Conservation (phyloP, 116 monocot species). For the Zostera marina region DNA sequence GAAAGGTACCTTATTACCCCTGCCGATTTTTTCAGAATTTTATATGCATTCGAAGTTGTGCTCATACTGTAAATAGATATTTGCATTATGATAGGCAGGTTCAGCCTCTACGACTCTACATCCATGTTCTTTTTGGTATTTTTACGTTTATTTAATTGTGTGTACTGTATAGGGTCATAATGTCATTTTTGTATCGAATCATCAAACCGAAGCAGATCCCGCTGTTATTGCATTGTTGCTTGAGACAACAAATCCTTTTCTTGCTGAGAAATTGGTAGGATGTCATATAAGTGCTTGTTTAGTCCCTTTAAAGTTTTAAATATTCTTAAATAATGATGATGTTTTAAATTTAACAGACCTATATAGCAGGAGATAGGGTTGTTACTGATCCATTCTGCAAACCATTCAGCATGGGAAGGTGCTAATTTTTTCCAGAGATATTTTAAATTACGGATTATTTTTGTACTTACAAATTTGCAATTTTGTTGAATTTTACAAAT, state of each 20-base stretch:
- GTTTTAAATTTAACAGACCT: conserved; percentile 30
- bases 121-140: background rate
- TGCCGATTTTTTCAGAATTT: background rate
- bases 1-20: conserved; percentile 31
- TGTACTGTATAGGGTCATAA: conserved; percentile 77
- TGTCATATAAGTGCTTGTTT: background rate
- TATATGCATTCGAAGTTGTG: no score
- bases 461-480: background rate
- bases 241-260: conserved; percentile 48
- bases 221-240: conserved; percentile 68
- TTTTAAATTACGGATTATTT: background rate
- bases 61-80: no score
- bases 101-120: no score
- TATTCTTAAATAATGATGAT: background rate
- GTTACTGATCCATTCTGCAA: conserved; percentile 71
- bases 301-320: background rate
- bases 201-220: conserved; percentile 98
- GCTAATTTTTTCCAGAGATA: background rate
- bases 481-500: no score
- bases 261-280: conserved; percentile 66
- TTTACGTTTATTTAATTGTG: background rate
- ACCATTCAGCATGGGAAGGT: conserved; percentile 99
- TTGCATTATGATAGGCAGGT: no score
- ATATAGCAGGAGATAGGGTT: conserved; percentile 61
- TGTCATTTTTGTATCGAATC: conserved; percentile 82